phyloP scores from a whole-genome alignment of 345 rosid species.

The Euphorbia peplus region DNA sequence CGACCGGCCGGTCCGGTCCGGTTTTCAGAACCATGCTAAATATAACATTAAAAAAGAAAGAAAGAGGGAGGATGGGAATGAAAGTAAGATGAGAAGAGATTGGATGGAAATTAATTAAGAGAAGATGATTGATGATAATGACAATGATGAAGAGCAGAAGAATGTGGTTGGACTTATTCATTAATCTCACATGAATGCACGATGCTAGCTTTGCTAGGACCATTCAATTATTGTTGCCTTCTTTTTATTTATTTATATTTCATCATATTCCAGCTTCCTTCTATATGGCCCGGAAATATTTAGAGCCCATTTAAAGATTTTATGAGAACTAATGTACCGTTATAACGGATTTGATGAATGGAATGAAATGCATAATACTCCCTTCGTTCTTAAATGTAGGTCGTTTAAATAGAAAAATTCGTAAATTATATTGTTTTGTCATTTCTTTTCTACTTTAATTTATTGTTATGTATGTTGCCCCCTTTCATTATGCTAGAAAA shows the following conservation, averaged over 20 bases:
- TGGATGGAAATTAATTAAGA: slow-evolving; percentile 13
- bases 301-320: too few relatives aligned
- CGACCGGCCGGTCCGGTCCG: too few relatives aligned
- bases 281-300: neutral
- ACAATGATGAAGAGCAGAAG: slow-evolving; percentile 8
- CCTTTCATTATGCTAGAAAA: too few relatives aligned
- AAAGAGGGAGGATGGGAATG: slow-evolving; percentile 13
- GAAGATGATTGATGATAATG: slow-evolving; percentile 17
- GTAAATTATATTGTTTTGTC: too few relatives aligned
- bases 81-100: slow-evolving; percentile 33
- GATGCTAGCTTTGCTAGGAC: slow-evolving; percentile 30
- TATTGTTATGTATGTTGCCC: too few relatives aligned
- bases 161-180: slow-evolving; percentile 32
- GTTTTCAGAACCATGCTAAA: too few relatives aligned
- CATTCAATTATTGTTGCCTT: slow-evolving; percentile 26
- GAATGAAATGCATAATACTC: too few relatives aligned
- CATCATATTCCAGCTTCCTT: neutral
- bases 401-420: too few relatives aligned
- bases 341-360: too few relatives aligned
- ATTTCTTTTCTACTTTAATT: too few relatives aligned
- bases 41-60: neutral
- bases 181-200: slow-evolving; percentile 48
- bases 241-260: neutral
- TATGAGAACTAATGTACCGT: too few relatives aligned
- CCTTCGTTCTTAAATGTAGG: too few relatives aligned